Percentiles rank a stretch among this genome's conserved stretches.
phyloP scores from a whole-genome alignment of 139 green algal species.

The Chlamydomonas schloesseri region DNA sequence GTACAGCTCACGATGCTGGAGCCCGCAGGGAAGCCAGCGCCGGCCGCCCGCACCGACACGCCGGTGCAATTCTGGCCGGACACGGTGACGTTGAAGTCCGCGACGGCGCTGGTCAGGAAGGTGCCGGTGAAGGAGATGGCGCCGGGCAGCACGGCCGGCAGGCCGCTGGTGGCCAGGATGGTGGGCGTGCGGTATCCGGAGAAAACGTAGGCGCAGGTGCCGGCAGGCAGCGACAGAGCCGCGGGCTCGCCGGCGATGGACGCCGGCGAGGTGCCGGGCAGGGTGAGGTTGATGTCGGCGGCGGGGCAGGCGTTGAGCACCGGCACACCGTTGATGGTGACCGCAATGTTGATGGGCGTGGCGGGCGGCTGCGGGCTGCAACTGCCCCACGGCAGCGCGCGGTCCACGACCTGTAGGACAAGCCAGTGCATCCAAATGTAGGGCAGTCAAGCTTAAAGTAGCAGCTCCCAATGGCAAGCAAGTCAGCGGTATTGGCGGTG shows the following conservation, averaged over 20 bases:
- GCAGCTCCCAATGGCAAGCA: too few species aligned
- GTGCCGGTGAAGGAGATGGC: background rate
- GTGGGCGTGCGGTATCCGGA: background rate
- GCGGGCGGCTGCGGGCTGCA: background rate
- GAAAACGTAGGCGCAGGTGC: constrained; percentile 40
- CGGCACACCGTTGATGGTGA: background rate
- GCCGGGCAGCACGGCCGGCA: background rate
- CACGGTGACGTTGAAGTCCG: background rate
- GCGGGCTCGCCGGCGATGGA: constrained; percentile 20
- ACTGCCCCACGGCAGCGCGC: background rate
- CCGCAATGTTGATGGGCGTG: background rate
- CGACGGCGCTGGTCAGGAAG: background rate
- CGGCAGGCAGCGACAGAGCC: constrained; percentile 8
- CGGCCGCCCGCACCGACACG: background rate
- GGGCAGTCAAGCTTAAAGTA: too few species aligned
- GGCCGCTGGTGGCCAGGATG: background rate
- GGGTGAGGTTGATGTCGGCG: background rate
- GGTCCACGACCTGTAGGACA: too few species aligned
- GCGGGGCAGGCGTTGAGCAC: background rate
- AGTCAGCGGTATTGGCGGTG: too few species aligned
- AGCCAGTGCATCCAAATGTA: too few species aligned
- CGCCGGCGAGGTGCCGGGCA: constrained; percentile 33
- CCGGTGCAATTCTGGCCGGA: background rate
- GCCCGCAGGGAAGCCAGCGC: background rate
- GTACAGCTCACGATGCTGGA: background rate